Evolutionary conservation across 495 filamentous ascomycete genomes (phyloP).

Genomic region (Lichina pygmaea): DNA sequence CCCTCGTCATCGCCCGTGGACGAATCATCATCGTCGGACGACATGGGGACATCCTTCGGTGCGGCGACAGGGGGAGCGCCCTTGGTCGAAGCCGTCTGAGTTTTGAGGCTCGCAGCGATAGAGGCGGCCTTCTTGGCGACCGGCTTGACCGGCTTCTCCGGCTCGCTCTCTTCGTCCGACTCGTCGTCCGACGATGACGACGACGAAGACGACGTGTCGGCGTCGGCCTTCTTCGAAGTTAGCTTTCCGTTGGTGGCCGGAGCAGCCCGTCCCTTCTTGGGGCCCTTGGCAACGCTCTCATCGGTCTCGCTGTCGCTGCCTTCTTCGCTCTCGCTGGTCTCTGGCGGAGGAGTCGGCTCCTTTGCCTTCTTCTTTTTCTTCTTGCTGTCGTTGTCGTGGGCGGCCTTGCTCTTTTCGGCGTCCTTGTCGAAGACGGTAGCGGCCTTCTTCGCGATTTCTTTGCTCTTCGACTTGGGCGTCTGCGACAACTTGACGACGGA

Average conservation of each 20-base stretch:
- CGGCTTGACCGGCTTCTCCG: slow-evolving; percentile 21
- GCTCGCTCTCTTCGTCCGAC: slow-evolving; percentile 6
- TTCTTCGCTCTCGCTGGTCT: slow-evolving; percentile 5
- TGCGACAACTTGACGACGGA: slow-evolving; percentile 17
- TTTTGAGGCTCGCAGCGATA: slow-evolving; percentile 3
- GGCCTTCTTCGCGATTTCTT: slow-evolving; percentile 16
- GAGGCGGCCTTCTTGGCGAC: slow-evolving; percentile 16
- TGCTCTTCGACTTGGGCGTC: slow-evolving; percentile 13
- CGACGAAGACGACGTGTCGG: not conserved
- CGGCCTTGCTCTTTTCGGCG: slow-evolving; percentile 15
- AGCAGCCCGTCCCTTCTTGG: not conserved
- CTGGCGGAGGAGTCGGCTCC: slow-evolving; percentile 13
- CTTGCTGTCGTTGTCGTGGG: slow-evolving; percentile 11
- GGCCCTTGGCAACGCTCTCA: not conserved
- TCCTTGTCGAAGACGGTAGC: slow-evolving; percentile 11
- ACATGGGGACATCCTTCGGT: slow-evolving; percentile 10
- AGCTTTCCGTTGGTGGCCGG: slow-evolving; percentile 5
- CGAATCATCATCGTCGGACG: slow-evolving; percentile 10
- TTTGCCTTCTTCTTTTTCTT: slow-evolving; percentile 22
- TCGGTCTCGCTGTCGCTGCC: slow-evolving; percentile 10
- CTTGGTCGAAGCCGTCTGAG: slow-evolving; percentile 11
- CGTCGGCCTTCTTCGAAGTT: slow-evolving; percentile 4
- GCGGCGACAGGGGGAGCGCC: slow-evolving; percentile 13
- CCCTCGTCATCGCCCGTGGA: slow-evolving; percentile 8
- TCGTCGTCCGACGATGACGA: slow-evolving; percentile 5